Base-by-base conservation (phyloP, 805 yeast species). In the Kodamaea fukazawae region DNA sequence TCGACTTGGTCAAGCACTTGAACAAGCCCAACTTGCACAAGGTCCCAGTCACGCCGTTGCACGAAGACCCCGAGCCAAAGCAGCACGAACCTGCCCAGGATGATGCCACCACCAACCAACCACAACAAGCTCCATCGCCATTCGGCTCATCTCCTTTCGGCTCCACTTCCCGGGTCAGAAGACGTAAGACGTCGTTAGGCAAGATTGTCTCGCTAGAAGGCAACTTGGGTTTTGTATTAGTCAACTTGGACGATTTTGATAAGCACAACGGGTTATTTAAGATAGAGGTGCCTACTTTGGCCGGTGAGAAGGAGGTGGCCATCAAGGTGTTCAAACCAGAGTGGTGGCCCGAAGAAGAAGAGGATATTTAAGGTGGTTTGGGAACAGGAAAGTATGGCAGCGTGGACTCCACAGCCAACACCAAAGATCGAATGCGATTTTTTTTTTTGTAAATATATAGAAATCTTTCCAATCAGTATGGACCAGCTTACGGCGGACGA, bases 321-420 rank as follows among this genome's bases (percentile, higher is more conserved):
- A 61, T 82, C 16, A 70, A 71, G 48, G 85, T 80, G 0, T 68
- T 65, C 43, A 62, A 65, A 4, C 93, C 95, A 0, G 80, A 73
- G 36, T 85, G 91, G 90, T 85, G 91, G 89, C 89, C 89, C 0
- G 65, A 59, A 30, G 59, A 57, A 5, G 42, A 43, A 13, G 29
- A 20, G n/a, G n/a, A n/a, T n/a, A n/a, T n/a, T n/a, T n/a, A n/a
- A n/a, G n/a, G n/a, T n/a, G n/a, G n/a, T 20, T 6, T 20, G 23
- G 5, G 8, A 8, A 20, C 23, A 20, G 7, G 23, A 20, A 20
- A 20, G 23, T 20, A 20, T n/a, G n/a, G n/a, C n/a, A n/a, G n/a
- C n/a, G n/a, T n/a, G n/a, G n/a, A n/a, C n/a, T n/a, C n/a, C 10
- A 9, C 11, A 23, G 27, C 8, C 27, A 8, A 9, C 10, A 23